These are phyloP conservation scores for Boletus sp. DNA, from an alignment of 768 basidiomycete species.

Conservation along the genomic window DNA sequence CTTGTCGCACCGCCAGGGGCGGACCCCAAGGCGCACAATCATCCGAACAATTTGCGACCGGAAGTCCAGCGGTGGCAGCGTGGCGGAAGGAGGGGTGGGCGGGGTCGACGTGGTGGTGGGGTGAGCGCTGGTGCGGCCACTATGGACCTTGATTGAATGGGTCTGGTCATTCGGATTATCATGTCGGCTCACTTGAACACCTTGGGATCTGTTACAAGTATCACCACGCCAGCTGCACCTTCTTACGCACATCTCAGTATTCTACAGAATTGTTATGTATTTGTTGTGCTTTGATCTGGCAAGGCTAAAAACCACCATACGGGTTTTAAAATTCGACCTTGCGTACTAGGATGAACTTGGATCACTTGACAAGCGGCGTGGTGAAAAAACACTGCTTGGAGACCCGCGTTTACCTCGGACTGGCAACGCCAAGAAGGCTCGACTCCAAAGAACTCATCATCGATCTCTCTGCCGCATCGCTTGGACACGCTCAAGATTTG, in stretches of 20 bases:
- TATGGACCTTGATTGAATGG: constrained; percentile 30
- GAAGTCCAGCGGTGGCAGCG: constrained; percentile 29
- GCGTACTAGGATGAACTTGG: no score
- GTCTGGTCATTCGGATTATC: neutral
- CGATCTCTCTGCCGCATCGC: neutral
- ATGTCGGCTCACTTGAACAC: constrained; percentile 3
- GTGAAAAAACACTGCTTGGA: neutral
- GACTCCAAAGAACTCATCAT: neutral
- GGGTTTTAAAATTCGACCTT: neutral
- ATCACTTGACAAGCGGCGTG: no score
- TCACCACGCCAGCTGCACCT: constrained; percentile 16
- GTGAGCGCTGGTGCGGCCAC: constrained; percentile 9
- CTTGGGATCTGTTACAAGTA: constrained; percentile 12
- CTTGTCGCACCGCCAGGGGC: constrained; percentile 67
- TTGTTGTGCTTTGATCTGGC: neutral
- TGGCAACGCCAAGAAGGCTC: neutral
- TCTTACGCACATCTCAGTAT: constrained; percentile 23
- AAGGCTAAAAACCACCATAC: neutral
- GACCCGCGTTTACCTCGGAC: neutral
- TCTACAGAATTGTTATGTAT: constrained; percentile 25
- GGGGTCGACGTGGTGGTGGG: constrained; percentile 25
- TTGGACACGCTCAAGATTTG: neutral
- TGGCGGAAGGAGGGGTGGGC: constrained; percentile 22
- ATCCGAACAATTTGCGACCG: constrained; percentile 22
- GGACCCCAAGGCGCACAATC: constrained; percentile 50